Evolutionary conservation across 2,329 filamentous ascomycete genomes (phyloP).

Genomic region (Fusarium circinatum): DNA sequence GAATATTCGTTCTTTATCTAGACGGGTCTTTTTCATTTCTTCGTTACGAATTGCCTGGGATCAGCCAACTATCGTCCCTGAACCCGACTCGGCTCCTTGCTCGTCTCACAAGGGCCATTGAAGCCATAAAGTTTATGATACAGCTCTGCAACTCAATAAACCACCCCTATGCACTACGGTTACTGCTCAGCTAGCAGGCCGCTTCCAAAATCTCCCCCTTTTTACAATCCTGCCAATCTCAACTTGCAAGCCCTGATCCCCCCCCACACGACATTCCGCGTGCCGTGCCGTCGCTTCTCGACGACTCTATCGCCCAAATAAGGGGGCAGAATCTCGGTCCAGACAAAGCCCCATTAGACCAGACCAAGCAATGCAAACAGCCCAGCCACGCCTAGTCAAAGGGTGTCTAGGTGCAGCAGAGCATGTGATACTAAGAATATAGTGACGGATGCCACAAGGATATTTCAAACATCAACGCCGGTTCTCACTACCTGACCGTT

Average conservation of each 20-base stretch:
- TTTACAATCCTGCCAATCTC: slow-evolving; percentile 42
- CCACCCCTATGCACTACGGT: slow-evolving; percentile 1
- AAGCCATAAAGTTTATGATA: slow-evolving; percentile 41
- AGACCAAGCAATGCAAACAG: slow-evolving; percentile 19
- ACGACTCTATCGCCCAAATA: slow-evolving; percentile 36
- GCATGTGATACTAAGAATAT: slow-evolving; percentile 27
- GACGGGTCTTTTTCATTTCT: slow-evolving; percentile 28
- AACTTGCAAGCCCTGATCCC: slow-evolving; percentile 5
- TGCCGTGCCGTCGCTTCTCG: slow-evolving; percentile 32
- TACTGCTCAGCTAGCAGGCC: slow-evolving; percentile 25
- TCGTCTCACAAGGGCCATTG: slow-evolving; percentile 13
- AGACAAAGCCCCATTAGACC: slow-evolving; percentile 38
- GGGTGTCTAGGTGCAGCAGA: neutral
- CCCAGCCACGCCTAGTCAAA: slow-evolving; percentile 3
- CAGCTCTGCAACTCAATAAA: slow-evolving; percentile 11
- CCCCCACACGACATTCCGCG: slow-evolving; percentile 1
- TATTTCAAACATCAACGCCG: slow-evolving; percentile 41
- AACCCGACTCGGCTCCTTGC: slow-evolving; percentile 9
- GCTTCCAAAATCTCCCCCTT: neutral
- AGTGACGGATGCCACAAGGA: slow-evolving; percentile 27
- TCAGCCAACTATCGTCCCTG: slow-evolving; percentile 12
- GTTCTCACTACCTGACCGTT: slow-evolving; percentile 32
- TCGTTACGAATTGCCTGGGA: slow-evolving; percentile 23
- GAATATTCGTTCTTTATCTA: slow-evolving; percentile 19
- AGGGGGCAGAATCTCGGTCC: slow-evolving; percentile 28